Percentiles rank a stretch among this genome's conserved stretches.
Conservation (phyloP, 179 eudicot genomes). For the Beta macrorhiza region DNA sequence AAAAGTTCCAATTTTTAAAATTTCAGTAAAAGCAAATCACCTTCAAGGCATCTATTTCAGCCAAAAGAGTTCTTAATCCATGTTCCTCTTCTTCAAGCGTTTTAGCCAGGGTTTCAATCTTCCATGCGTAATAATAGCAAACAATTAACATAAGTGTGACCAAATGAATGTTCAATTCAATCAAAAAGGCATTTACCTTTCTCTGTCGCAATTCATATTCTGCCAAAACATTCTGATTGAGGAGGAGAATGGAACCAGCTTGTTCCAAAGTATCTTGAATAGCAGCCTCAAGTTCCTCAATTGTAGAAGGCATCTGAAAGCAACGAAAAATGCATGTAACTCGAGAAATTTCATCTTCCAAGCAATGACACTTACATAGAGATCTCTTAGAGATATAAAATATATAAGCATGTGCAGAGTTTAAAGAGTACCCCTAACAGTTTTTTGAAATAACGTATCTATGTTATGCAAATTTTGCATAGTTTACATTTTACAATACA, state of each 20-base stretch:
- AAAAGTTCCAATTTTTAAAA: background rate
- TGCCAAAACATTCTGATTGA: conserved; percentile 75
- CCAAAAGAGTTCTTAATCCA: conserved; percentile 39
- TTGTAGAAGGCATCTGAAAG: conserved; percentile 81
- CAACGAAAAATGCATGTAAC: conserved; percentile 6
- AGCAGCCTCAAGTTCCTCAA: conserved; percentile 87
- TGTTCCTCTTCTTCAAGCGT: conserved; percentile 65
- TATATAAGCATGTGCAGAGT: background rate
- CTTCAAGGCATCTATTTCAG: conserved; percentile 71
- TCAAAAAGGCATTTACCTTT: conserved; percentile 41
- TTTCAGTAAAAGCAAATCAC: conserved; percentile 32
- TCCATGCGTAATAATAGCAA: conserved; percentile 18
- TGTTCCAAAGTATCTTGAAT: conserved; percentile 70
- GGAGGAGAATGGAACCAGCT: conserved; percentile 74
- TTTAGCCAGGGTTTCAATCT: conserved; percentile 57
- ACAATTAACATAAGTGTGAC: conserved; percentile 10
- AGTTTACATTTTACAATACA: background rate
- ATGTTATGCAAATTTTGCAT: background rate
- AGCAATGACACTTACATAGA: background rate
- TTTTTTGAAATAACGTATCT: background rate
- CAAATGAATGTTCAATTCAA: conserved; percentile 14
- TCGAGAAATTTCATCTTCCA: background rate
- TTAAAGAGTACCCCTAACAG: background rate
- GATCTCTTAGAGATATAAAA: background rate
- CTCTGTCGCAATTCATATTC: conserved; percentile 80